Evolutionary conservation across 257 asterid species (phyloP), one percentile per base, ranked within the genome.

Genomic region (Nicotiana otophora): DNA sequence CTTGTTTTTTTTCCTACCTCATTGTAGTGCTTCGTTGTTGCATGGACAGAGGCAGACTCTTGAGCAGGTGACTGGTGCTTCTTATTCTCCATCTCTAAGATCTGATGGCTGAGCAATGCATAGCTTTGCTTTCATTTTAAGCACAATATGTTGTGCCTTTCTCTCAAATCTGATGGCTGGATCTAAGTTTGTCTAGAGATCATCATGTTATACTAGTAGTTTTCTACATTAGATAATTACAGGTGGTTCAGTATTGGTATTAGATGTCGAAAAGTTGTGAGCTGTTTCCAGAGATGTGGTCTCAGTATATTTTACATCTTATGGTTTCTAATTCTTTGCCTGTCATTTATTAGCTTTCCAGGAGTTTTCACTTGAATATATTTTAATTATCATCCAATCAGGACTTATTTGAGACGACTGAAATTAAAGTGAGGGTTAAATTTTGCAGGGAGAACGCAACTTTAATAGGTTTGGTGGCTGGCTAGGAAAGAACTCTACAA

Each of bases 381-480:
- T 11, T 46, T 72, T 72, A 20, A 72, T 72, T 46, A 20, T 7
- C 61, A 70, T 64, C 74, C 81, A 58, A 60, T 62, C 33, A 7
- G 33, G 65, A 39, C 48, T 36, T 33, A 67, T 65, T 60, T 63
- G 30, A 23, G 26, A 10, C 54, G 16, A 34, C 46, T 51, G 63
- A 48, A 48, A 36, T 48, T 76, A 19, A 34, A 54, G 78, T 82
- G 67, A 77, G n/a, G 14, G 48, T 80, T 62, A 70, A 54, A 53
- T 83, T 83, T 81, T 86, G 69, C 89, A 96, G 99, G 98, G 99
- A 33, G 99, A 94, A 81, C 97, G 94, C 85, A 94, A 94, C 89
- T 96, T 82, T 89, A 96, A 91, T 84, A 92, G 98, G 79, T 96
- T 96, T 91, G 99, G 98, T 86, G 98, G 99, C 60, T 96, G 99